These are phyloP conservation scores for Caulochytrium protostelioides DNA, from an alignment of 371 early-diverging fungal species.

Conservation along the genomic window DNA sequence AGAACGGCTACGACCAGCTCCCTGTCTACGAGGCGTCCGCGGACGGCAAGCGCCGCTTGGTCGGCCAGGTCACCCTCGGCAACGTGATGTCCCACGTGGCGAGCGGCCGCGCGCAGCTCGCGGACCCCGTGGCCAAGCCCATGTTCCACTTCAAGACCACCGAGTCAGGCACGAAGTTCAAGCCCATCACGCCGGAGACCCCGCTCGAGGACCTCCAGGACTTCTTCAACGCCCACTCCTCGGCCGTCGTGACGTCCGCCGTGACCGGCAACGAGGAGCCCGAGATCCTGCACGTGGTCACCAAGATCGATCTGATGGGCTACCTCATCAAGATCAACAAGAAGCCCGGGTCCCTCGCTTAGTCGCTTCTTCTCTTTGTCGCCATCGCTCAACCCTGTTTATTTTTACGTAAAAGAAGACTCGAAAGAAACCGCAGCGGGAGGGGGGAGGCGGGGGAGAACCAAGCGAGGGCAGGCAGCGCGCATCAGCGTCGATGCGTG, in stretches of 20 bases:
- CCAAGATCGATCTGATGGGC: constrained; percentile 74
- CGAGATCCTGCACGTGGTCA: constrained; percentile 54
- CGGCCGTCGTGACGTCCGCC: constrained; percentile 57
- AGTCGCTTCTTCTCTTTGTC: too few species aligned
- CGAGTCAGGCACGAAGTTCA: constrained; percentile 41
- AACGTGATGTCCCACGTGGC: constrained; percentile 64
- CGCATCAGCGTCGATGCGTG: too few species aligned
- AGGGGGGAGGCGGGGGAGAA: too few species aligned
- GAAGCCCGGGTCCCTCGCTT: too few species aligned
- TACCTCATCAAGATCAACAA: constrained; percentile 44
- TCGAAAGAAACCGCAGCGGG: too few species aligned
- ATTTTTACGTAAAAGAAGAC: too few species aligned
- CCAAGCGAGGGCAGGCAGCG: too few species aligned
- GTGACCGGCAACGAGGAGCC: constrained; percentile 19
- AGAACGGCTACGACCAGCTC: constrained; percentile 77
- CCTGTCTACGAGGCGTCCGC: constrained; percentile 50
- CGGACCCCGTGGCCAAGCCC: constrained; percentile 44
- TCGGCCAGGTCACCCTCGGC: constrained; percentile 67
- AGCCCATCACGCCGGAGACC: constrained; percentile 60
- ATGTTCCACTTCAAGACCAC: constrained; percentile 67
- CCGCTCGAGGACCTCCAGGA: constrained; percentile 52
- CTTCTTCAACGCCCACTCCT: constrained; percentile 77
- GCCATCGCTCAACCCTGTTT: too few species aligned
- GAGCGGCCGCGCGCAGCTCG: constrained; percentile 38
- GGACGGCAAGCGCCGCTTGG: constrained; percentile 28